phyloP scores from a whole-genome alignment of 305 asterid genomes.

The Solanum hybrid region DNA sequence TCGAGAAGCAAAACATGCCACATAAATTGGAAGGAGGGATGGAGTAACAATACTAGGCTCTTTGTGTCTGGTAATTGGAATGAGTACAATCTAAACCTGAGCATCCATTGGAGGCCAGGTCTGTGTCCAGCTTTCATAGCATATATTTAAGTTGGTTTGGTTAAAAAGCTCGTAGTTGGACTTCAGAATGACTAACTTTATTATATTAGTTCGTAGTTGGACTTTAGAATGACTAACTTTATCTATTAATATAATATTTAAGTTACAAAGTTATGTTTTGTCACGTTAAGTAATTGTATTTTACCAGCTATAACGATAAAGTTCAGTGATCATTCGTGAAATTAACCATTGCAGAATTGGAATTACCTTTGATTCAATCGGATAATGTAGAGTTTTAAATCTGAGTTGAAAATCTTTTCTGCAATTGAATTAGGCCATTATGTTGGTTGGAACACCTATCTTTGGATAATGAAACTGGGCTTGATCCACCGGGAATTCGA shows the following conservation, averaged over 20 bases:
- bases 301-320: not conserved
- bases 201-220: not conserved
- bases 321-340: not conserved
- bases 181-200: not conserved
- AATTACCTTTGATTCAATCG: not conserved
- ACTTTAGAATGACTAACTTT: not conserved
- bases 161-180: not conserved
- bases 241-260: not conserved
- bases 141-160: not conserved
- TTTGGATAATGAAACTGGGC: slow-evolving; percentile 82
- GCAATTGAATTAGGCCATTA: slow-evolving; percentile 48
- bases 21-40: not conserved
- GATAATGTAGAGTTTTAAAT: not conserved
- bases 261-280: not conserved
- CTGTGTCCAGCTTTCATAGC: not conserved
- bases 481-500: slow-evolving; percentile 80
- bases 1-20: not conserved
- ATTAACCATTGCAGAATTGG: not conserved
- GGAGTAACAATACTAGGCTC: not conserved
- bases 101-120: not conserved
- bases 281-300: not conserved
- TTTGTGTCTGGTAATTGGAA: not conserved
- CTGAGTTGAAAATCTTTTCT: not conserved
- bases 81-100: not conserved
- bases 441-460: slow-evolving; percentile 90